Percentiles rank a stretch among this genome's conserved stretches.
Evolutionary conservation across 257 asterid species (phyloP).

Genomic region (Schizonepeta tenuifolia): DNA sequence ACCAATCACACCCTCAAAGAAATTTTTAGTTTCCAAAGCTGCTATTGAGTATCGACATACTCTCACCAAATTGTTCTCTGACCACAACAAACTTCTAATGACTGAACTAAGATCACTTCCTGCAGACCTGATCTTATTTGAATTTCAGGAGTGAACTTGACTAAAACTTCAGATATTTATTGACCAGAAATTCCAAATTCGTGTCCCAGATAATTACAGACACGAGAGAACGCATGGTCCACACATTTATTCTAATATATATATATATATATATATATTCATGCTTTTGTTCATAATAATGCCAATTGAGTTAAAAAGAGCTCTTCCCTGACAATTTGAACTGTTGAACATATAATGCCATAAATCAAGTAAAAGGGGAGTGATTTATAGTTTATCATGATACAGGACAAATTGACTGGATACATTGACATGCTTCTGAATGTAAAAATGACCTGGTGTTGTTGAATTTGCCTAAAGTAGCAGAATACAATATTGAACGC

Average conservation of each 20-base stretch:
- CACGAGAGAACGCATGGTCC: neutral
- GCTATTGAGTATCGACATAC: neutral
- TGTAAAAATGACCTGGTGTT: neutral
- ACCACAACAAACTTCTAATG: neutral
- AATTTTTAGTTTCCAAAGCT: neutral
- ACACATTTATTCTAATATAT: slow-evolving; percentile 3
- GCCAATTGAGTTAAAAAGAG: neutral
- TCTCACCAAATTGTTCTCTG: slow-evolving; percentile 1
- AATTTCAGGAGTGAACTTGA: slow-evolving; percentile 16
- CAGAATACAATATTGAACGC: neutral
- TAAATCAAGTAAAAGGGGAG: neutral
- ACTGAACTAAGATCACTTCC: neutral
- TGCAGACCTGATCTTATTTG: neutral
- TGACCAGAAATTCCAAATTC: slow-evolving; percentile 8
- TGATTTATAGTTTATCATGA: neutral
- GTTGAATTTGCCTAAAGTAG: neutral
- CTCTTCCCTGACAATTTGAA: neutral
- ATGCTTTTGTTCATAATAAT: neutral
- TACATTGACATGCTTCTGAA: neutral
- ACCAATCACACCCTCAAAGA: neutral
- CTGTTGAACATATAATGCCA: slow-evolving; percentile 11
- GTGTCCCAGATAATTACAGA: neutral
- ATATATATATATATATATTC: neutral
- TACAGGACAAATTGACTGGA: neutral
- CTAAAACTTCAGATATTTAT: neutral